phyloP scores from a whole-genome alignment of 2,329 filamentous ascomycete species.

The Metarhizium humberi region DNA sequence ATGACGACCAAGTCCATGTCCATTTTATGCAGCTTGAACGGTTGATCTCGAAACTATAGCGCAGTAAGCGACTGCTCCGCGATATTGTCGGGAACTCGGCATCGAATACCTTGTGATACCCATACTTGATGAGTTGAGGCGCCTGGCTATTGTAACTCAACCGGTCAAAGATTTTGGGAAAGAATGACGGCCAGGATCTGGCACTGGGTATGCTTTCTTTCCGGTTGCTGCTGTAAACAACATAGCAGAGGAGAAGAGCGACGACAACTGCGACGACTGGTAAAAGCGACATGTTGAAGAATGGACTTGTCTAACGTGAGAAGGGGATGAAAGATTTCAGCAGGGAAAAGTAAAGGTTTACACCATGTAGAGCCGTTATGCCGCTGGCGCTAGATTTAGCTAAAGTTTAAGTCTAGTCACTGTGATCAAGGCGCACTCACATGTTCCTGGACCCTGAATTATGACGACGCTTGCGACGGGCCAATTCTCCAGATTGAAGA shows the following conservation, averaged over 20 bases:
- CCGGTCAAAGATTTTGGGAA: slow-evolving; percentile 8
- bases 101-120: slow-evolving; percentile 5
- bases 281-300: not conserved
- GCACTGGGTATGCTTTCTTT: slow-evolving; percentile 5
- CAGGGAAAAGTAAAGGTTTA: not conserved
- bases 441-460: too few species aligned
- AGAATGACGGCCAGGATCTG: slow-evolving; percentile 5
- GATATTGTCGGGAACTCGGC: too few species aligned
- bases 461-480: too few species aligned
- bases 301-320: not conserved
- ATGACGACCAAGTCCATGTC: slow-evolving; percentile 10
- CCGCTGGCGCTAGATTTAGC: not conserved
- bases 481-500: too few species aligned
- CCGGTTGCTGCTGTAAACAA: not conserved
- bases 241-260: not conserved
- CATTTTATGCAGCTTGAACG: slow-evolving; percentile 9
- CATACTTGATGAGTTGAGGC: slow-evolving; percentile 3
- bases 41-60: slow-evolving; percentile 5
- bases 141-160: slow-evolving; percentile 8
- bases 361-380: not conserved
- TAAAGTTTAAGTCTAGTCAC: not conserved
- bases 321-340: not conserved
- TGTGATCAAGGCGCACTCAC: not conserved
- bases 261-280: not conserved
- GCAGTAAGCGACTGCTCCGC: not conserved